A percentile compares a stretch with the other conserved stretches of the same genome.
phyloP scores from a whole-genome alignment of 768 basidiomycete species.

The Naganishia randhawae region DNA sequence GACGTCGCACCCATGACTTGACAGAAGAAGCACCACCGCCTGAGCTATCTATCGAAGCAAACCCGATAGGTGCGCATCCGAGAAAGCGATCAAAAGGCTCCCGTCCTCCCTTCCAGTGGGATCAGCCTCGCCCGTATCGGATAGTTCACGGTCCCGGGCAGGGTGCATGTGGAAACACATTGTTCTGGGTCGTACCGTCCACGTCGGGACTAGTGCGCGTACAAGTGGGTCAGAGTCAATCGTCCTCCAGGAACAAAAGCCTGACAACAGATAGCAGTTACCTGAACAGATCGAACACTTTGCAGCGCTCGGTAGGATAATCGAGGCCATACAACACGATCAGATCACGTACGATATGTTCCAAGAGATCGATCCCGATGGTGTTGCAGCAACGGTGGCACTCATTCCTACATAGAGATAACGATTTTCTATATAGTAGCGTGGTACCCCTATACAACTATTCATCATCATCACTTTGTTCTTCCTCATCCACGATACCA shows the following conservation, averaged over 20 bases:
- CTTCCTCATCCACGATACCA: slow-evolving; percentile 56
- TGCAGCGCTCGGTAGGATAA: background rate
- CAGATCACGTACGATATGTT: slow-evolving; percentile 12
- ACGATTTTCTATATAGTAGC: background rate
- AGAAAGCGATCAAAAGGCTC: slow-evolving; percentile 18
- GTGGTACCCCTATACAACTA: slow-evolving; percentile 21
- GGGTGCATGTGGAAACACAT: slow-evolving; percentile 55
- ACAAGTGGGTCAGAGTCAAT: slow-evolving; percentile 56
- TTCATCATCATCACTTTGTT: slow-evolving; percentile 52
- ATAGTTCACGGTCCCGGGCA: slow-evolving; percentile 20
- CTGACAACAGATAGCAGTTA: background rate
- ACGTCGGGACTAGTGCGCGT: slow-evolving; percentile 72
- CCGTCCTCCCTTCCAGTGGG: slow-evolving; percentile 35
- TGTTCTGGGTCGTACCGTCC: slow-evolving; percentile 72
- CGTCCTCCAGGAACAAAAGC: background rate
- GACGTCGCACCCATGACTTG: background rate
- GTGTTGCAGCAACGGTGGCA: slow-evolving; percentile 12
- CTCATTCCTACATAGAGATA: background rate
- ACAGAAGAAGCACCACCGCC: background rate
- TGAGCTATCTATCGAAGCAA: background rate
- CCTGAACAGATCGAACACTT: slow-evolving; percentile 20
- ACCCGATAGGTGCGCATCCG: background rate
- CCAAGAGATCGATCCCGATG: slow-evolving; percentile 6
- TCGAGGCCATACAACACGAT: background rate
- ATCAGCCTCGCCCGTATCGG: slow-evolving; percentile 34